Conservation (phyloP, 768 basidiomycete genomes). For the Tricholoma flavovirens region DNA sequence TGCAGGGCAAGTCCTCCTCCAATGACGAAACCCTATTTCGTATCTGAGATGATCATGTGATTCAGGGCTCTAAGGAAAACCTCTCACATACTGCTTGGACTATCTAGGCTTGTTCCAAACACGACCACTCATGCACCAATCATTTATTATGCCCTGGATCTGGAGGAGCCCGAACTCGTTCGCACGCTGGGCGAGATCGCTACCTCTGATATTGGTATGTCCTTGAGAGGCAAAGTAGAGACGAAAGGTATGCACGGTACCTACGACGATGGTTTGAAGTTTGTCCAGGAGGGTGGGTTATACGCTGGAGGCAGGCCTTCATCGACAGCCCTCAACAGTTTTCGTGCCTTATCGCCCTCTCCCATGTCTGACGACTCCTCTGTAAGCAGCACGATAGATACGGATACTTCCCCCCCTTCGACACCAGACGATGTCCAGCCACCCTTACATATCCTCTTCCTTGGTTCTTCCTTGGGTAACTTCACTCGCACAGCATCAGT, state of each 20-base stretch:
- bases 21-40: too few relatives aligned
- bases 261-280: slow-evolving; percentile 84
- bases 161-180: slow-evolving; percentile 80
- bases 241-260: slow-evolving; percentile 88
- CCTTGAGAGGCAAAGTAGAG: slow-evolving; percentile 65
- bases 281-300: slow-evolving; percentile 63
- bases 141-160: slow-evolving; percentile 89
- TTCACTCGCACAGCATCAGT: slow-evolving; percentile 67
- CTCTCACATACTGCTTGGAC: slow-evolving; percentile 69
- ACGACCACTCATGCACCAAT: slow-evolving; percentile 40
- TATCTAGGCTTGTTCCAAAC: slow-evolving; percentile 49
- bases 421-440: slow-evolving; percentile 40
- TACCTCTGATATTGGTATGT: slow-evolving; percentile 53
- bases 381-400: slow-evolving; percentile 17
- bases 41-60: neutral
- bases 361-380: slow-evolving; percentile 25
- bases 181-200: slow-evolving; percentile 70
- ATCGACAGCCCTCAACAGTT: slow-evolving; percentile 5
- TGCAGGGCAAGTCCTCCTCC: slow-evolving; percentile 63
- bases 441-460: slow-evolving; percentile 81
- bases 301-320: slow-evolving; percentile 14
- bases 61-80: slow-evolving; percentile 83
- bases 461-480: slow-evolving; percentile 92
- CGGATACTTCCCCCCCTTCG: slow-evolving; percentile 32
- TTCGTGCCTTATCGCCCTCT: slow-evolving; percentile 33